phyloP scores from a whole-genome alignment of 1,284 basidiomycete species.

The Cerrena zonata region DNA sequence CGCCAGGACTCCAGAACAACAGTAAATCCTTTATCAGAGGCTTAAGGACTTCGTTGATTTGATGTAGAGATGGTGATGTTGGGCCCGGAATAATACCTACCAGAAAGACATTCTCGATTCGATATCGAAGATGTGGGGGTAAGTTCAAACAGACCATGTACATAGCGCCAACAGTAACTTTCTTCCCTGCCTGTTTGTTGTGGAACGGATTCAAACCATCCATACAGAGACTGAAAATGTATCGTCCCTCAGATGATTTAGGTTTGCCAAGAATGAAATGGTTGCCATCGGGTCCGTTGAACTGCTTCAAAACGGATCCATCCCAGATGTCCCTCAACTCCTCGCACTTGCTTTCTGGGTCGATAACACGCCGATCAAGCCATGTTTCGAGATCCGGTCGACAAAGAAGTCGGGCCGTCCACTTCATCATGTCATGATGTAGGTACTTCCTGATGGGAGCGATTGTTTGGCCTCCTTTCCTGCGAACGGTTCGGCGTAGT shows the following conservation, averaged over 20 bases:
- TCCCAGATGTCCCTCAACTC: conserved; percentile 17
- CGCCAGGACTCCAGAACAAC: conserved; percentile 13
- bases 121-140: conserved; percentile 19
- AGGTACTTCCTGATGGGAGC: conserved; percentile 11
- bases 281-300: conserved; percentile 9
- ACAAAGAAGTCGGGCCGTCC: conserved; percentile 15
- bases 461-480: neutral
- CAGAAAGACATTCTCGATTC: conserved; percentile 22
- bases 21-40: conserved; percentile 20
- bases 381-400: conserved; percentile 13
- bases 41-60: conserved; percentile 18
- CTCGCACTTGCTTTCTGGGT: neutral
- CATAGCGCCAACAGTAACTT: conserved; percentile 12
- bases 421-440: conserved; percentile 14
- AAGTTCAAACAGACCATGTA: conserved; percentile 18
- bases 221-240: conserved; percentile 22
- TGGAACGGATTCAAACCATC: conserved; percentile 27
- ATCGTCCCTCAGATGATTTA: neutral
- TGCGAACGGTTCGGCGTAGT: neutral
- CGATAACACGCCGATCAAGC: conserved; percentile 6
- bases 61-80: conserved; percentile 10
- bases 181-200: conserved; percentile 23
- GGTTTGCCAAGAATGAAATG: conserved; percentile 9
- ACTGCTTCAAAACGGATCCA: conserved; percentile 8
- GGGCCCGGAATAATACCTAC: conserved; percentile 20